A percentile compares a stretch with the other conserved stretches of the same genome.
Evolutionary conservation across 2,329 filamentous ascomycete genomes (phyloP).

Genomic region (Cercospora sp.): DNA sequence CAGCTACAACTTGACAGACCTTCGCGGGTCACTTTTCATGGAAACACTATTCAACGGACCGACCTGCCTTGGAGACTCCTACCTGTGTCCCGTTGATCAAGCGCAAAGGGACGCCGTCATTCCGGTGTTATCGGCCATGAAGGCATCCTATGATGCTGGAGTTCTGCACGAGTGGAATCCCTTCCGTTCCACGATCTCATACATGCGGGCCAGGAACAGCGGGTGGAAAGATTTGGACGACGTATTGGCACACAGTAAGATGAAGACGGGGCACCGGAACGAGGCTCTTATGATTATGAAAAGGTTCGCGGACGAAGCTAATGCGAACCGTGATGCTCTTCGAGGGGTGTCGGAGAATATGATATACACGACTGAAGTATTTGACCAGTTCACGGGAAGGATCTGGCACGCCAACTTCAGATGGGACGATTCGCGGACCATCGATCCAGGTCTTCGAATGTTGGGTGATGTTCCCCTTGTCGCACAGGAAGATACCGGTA

Average conservation of each 20-base stretch:
- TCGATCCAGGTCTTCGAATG: neutral
- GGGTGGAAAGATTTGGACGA: neutral
- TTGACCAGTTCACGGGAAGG: neutral
- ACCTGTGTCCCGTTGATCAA: neutral
- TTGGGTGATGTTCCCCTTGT: neutral
- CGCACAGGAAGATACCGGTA: neutral
- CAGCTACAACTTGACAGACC: neutral
- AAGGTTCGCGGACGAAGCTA: neutral
- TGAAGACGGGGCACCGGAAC: neutral
- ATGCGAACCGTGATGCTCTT: neutral
- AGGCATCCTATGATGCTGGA: neutral
- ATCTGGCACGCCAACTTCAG: conserved; percentile 4
- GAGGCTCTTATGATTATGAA: neutral
- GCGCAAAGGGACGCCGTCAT: neutral
- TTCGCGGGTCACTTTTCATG: conserved; percentile 2
- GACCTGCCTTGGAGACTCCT: neutral
- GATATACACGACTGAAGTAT: conserved; percentile 6
- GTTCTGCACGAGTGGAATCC: neutral
- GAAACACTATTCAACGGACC: neutral
- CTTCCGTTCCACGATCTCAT: neutral
- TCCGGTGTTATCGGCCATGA: neutral
- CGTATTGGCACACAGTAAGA: neutral
- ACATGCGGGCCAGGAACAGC: neutral
- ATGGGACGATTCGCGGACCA: neutral
- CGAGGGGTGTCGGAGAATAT: neutral